Evolutionary conservation across 1,139 yeast species (phyloP).

Genomic region (Protomyces pachydermus): DNA sequence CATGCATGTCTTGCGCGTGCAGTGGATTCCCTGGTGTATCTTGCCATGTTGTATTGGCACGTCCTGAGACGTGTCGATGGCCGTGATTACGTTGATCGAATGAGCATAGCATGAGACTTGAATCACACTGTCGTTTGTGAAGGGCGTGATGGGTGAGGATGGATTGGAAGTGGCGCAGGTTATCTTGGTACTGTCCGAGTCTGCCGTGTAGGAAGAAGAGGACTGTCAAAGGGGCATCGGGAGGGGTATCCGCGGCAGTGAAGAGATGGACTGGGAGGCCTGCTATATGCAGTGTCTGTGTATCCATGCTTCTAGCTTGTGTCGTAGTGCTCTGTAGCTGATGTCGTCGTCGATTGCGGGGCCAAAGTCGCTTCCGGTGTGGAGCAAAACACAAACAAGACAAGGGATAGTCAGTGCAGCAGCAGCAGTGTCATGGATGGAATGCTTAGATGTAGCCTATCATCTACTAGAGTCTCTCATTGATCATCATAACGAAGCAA

Average conservation of each 20-base stretch:
- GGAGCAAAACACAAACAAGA: too few relatives aligned
- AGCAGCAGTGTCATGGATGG: too few relatives aligned
- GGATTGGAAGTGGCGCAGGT: neutral
- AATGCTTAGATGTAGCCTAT: too few relatives aligned
- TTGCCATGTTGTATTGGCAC: constrained; percentile 19
- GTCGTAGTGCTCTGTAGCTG: too few relatives aligned
- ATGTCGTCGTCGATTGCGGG: too few relatives aligned
- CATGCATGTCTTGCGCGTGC: constrained; percentile 54
- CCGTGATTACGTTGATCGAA: constrained; percentile 47
- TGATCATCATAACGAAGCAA: too few relatives aligned
- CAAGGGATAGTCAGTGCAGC: too few relatives aligned
- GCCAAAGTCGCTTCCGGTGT: too few relatives aligned
- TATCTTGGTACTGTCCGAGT: constrained; percentile 22
- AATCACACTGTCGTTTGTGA: constrained; percentile 2
- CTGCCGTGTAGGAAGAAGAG: constrained; percentile 28
- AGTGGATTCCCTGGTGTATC: constrained; percentile 39
- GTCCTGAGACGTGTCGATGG: neutral
- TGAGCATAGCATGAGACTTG: constrained; percentile 45
- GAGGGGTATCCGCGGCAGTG: constrained; percentile 33
- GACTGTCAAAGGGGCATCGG: constrained; percentile 12
- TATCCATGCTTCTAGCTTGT: too few relatives aligned
- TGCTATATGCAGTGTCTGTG: constrained; percentile 30
- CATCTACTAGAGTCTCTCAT: too few relatives aligned
- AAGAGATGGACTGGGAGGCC: constrained; percentile 35
- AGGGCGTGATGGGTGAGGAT: constrained; percentile 2